These are phyloP conservation scores for Pharus latifolius DNA, from an alignment of 176 grass and related monocot genomes.

Conservation along the genomic window DNA sequence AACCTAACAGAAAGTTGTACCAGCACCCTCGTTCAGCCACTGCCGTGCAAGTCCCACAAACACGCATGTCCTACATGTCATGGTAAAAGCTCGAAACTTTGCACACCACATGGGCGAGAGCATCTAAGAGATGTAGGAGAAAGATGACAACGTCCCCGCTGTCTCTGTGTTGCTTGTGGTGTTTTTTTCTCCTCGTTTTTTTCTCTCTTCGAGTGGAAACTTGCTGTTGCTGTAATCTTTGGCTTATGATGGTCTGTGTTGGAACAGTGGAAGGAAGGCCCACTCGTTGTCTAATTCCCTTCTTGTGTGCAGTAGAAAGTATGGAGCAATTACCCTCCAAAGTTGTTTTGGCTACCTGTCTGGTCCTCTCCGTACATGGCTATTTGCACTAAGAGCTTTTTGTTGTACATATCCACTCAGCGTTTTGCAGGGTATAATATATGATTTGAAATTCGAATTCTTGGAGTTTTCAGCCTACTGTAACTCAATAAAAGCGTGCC, in stretches of 20 bases:
- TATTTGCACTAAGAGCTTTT: neutral
- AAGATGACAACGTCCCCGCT: slow-evolving; percentile 6
- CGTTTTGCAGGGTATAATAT: neutral
- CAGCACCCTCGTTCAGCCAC: no score
- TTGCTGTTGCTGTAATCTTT: neutral
- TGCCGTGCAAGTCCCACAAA: neutral
- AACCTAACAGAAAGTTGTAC: no score
- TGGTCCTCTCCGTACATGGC: neutral
- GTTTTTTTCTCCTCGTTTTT: no score
- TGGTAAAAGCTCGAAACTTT: neutral
- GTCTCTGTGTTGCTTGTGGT: neutral
- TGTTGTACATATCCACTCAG: neutral
- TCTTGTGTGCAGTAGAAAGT: neutral
- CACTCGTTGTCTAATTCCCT: neutral
- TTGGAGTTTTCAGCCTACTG: neutral
- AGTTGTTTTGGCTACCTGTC: neutral
- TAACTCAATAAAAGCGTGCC: no score
- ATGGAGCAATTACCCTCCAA: neutral
- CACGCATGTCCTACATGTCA: neutral
- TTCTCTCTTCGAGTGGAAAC: no score
- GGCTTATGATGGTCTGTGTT: neutral
- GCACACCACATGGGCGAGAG: neutral
- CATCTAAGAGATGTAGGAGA: neutral
- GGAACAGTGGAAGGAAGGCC: neutral
- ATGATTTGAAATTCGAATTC: slow-evolving; percentile 2